Evolutionary conservation across 1,284 basidiomycete species (phyloP).

Genomic region (Neotropicomus parvogracilis): DNA sequence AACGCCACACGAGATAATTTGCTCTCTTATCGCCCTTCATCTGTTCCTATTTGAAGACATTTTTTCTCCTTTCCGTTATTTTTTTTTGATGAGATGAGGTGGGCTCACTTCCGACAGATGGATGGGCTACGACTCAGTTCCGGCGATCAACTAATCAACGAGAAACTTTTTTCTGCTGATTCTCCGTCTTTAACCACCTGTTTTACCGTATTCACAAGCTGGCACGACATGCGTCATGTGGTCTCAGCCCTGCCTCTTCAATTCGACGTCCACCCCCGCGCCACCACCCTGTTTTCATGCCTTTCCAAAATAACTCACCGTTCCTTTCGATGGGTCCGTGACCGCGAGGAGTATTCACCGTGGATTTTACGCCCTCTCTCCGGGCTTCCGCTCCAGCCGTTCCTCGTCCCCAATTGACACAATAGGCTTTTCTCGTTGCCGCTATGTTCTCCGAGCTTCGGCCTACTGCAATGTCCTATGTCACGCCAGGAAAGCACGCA

Average conservation of each 20-base stretch:
- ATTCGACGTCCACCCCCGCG: conserved; percentile 1
- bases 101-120: conserved; percentile 13
- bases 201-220: conserved; percentile 5
- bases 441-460: neutral
- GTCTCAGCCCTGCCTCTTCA: neutral
- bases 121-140: conserved; percentile 13
- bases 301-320: neutral
- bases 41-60: conserved; percentile 20
- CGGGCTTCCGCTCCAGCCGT: neutral
- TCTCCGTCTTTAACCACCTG: conserved; percentile 15
- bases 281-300: conserved; percentile 5
- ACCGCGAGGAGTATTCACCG: neutral
- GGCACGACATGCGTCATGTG: conserved; percentile 9
- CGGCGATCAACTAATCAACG: conserved; percentile 16
- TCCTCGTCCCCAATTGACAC: conserved; percentile 1
- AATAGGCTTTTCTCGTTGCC: neutral
- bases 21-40: conserved; percentile 25
- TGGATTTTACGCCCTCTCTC: neutral
- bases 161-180: conserved; percentile 27
- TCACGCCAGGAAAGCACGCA: conserved; percentile 7
- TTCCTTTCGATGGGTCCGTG: neutral
- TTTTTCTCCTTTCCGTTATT: conserved; percentile 1
- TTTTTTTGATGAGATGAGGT: conserved; percentile 19
- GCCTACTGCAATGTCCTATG: conserved; percentile 6
- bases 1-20: conserved; percentile 18